A percentile compares a stretch with the other conserved stretches of the same genome.
Conservation (phyloP, 805 yeast genomes). For the Komagataella mondaviorum region DNA sequence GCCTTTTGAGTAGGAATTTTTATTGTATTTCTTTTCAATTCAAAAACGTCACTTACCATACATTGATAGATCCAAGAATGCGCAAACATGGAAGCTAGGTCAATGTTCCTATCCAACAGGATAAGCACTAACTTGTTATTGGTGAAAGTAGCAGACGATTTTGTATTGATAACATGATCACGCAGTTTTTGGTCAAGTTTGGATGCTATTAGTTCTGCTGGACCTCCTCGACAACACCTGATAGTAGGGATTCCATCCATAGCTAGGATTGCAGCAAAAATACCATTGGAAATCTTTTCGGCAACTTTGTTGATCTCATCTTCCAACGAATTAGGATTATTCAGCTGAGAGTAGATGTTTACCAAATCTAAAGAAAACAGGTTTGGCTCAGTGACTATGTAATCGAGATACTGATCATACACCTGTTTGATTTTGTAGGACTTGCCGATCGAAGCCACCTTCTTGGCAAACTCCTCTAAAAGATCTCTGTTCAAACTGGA, state of each 20-base stretch:
- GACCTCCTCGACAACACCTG: slow-evolving; percentile 84
- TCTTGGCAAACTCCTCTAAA: slow-evolving; percentile 79
- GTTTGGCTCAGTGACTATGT: slow-evolving; percentile 86
- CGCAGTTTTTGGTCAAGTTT: slow-evolving; percentile 74
- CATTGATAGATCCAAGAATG: slow-evolving; percentile 98
- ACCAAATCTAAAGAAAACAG: slow-evolving; percentile 67
- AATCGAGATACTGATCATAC: slow-evolving; percentile 87
- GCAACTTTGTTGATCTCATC: slow-evolving; percentile 58
- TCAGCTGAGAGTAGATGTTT: slow-evolving; percentile 52
- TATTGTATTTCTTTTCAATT: slow-evolving; percentile 71
- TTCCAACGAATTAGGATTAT: slow-evolving; percentile 62
- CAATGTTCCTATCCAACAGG: slow-evolving; percentile 78
- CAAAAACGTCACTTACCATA: slow-evolving; percentile 86
- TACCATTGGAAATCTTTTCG: slow-evolving; percentile 61
- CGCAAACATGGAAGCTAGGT: slow-evolving; percentile 84
- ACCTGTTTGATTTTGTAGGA: slow-evolving; percentile 72
- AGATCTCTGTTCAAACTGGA: slow-evolving; percentile 64
- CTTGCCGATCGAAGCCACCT: slow-evolving; percentile 61
- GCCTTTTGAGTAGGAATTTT: slow-evolving; percentile 31
- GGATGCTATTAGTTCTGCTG: slow-evolving; percentile 89
- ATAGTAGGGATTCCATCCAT: slow-evolving; percentile 76
- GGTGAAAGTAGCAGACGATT: slow-evolving; percentile 12
- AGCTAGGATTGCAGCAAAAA: slow-evolving; percentile 70
- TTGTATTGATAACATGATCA: slow-evolving; percentile 71
- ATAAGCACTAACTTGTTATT: slow-evolving; percentile 65